Evolutionary conservation across 345 rosid species (phyloP).

Genomic region (Populus simonii): DNA sequence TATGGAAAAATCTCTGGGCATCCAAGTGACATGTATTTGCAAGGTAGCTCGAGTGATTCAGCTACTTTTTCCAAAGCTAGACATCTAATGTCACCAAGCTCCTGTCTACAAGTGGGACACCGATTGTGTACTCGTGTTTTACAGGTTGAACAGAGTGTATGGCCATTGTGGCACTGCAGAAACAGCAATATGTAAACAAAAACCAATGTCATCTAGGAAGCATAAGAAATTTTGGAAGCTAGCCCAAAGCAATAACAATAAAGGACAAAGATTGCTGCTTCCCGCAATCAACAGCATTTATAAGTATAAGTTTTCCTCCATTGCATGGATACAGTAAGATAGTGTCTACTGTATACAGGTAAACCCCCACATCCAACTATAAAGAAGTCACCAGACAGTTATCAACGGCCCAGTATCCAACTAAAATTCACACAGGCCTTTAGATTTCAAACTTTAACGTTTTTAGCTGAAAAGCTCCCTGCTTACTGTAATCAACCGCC

Average conservation of each 20-base stretch:
- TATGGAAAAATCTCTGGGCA: conserved; percentile 93
- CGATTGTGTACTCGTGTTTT: conserved; percentile 85
- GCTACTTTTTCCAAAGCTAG: conserved; percentile 91
- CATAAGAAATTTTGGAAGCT: background rate
- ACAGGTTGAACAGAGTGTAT: conserved; percentile 91
- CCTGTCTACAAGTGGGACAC: conserved; percentile 96
- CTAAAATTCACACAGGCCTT: background rate
- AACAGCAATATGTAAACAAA: background rate
- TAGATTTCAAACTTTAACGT: background rate
- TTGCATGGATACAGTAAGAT: background rate
- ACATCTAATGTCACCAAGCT: conserved; percentile 97
- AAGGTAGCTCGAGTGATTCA: conserved; percentile 86
- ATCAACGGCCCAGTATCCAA: background rate
- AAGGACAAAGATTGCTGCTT: background rate
- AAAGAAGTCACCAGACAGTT: background rate
- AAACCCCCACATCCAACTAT: background rate
- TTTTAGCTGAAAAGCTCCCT: background rate
- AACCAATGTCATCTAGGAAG: background rate
- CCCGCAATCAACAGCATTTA: too few relatives aligned
- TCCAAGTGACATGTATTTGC: conserved; percentile 75
- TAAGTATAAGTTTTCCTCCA: background rate
- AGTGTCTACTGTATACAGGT: background rate
- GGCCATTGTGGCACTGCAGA: conserved; percentile 95
- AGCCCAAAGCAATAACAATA: background rate
- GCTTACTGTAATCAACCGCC: background rate